Evolutionary conservation across 2,329 filamentous ascomycete species (phyloP).

Genomic region (Colletotrichum eremochloae): DNA sequence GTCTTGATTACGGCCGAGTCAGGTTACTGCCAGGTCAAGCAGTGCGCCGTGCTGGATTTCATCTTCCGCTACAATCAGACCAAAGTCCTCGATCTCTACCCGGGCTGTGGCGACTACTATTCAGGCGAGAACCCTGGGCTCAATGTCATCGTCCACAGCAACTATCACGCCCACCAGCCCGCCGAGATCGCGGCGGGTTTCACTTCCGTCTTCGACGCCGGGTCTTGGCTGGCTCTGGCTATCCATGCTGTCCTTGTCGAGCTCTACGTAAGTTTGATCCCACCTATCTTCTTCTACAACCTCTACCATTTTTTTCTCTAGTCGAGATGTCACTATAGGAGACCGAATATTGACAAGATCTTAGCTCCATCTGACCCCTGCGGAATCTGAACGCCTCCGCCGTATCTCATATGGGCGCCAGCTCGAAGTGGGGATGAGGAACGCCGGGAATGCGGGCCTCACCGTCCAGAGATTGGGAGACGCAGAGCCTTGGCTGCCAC

Average conservation of each 20-base stretch:
- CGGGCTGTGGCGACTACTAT: conserved; percentile 57
- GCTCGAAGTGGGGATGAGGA: conserved; percentile 62
- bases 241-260: conserved; percentile 42
- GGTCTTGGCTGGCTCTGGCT: conserved; percentile 55
- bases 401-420: conserved; percentile 66
- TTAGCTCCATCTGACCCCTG: conserved; percentile 64
- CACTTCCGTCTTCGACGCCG: conserved; percentile 62
- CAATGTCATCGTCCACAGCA: conserved; percentile 49
- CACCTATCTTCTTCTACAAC: not conserved
- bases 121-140: conserved; percentile 47
- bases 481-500: conserved; percentile 44
- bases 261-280: conserved; percentile 47
- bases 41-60: conserved; percentile 63
- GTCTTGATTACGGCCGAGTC: conserved; percentile 52
- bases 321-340: not conserved
- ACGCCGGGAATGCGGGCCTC: conserved; percentile 60
- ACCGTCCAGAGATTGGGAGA: conserved; percentile 58
- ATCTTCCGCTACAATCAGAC: conserved; percentile 48
- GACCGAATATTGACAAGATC: not conserved
- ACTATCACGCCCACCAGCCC: conserved; percentile 48
- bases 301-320: conserved; percentile 40
- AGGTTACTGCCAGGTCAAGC: conserved; percentile 49
- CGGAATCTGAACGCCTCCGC: conserved; percentile 63
- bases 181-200: conserved; percentile 56
- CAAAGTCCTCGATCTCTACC: conserved; percentile 53